These are phyloP conservation scores for Kentomonas sorsogonicus DNA, from an alignment of 208 protist species.

Conservation along the genomic window DNA sequence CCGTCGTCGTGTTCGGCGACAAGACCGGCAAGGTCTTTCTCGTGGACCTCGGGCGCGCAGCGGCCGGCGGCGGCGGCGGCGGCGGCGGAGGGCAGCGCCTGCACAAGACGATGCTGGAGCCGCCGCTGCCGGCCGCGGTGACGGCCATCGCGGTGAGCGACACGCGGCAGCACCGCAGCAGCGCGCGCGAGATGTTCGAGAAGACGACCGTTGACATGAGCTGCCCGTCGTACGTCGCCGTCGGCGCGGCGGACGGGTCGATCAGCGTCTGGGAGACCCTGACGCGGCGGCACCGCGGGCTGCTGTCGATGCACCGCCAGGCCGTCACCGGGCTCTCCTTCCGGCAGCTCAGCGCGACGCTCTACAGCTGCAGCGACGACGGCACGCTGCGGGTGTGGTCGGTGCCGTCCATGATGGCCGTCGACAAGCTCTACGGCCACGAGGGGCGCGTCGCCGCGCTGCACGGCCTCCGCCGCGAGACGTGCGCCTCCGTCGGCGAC, in stretches of 20 bases:
- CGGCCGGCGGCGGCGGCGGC: conserved; percentile 12
- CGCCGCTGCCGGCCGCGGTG: conserved; percentile 48
- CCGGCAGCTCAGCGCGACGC: conserved; percentile 49
- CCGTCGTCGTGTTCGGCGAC: conserved; percentile 75
- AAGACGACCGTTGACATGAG: conserved; percentile 72
- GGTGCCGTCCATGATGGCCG: conserved; percentile 76
- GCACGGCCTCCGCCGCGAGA: conserved; percentile 60
- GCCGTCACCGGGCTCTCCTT: conserved; percentile 84
- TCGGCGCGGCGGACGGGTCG: conserved; percentile 65
- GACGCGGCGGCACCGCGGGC: conserved; percentile 52
- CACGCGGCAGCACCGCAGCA: conserved; percentile 52
- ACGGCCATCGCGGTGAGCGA: conserved; percentile 77
- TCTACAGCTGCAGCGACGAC: conserved; percentile 73
- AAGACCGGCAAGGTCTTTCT: conserved; percentile 82
- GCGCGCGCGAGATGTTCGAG: conserved; percentile 69
- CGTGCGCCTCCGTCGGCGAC: conserved; percentile 71
- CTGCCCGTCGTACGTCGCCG: conserved; percentile 77
- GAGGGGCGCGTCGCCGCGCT: conserved; percentile 53
- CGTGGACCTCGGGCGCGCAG: conserved; percentile 40
- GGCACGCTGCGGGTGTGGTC: conserved; percentile 84
- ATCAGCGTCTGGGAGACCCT: conserved; percentile 81
- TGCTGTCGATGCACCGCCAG: conserved; percentile 79
- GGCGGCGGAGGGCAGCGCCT: conserved; percentile 19
- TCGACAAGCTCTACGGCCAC: conserved; percentile 87
- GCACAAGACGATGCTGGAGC: conserved; percentile 56